phyloP scores from a whole-genome alignment of 768 basidiomycete species.

The Daedaleopsis nitida region DNA sequence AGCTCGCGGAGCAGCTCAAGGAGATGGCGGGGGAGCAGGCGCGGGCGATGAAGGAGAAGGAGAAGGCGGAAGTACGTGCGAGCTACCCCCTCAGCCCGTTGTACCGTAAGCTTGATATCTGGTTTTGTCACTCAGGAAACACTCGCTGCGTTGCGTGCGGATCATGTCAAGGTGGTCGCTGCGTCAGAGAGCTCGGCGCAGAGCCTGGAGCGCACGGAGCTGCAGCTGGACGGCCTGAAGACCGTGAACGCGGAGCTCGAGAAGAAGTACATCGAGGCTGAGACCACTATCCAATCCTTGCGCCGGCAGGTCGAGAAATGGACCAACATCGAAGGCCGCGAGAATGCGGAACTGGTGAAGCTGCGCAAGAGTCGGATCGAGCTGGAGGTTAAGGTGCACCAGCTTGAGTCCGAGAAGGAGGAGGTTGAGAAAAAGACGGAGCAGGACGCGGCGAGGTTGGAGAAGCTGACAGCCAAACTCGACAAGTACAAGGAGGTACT shows the following conservation, averaged over 20 bases:
- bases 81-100: neutral
- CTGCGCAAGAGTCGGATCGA: slow-evolving; percentile 56
- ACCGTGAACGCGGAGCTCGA: slow-evolving; percentile 56
- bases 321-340: slow-evolving; percentile 67
- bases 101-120: neutral
- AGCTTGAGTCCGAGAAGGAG: slow-evolving; percentile 40
- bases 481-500: slow-evolving; percentile 28
- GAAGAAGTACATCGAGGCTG: slow-evolving; percentile 56
- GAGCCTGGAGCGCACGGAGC: slow-evolving; percentile 56
- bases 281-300: slow-evolving; percentile 55
- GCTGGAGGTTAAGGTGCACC: slow-evolving; percentile 55
- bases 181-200: slow-evolving; percentile 47
- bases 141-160: slow-evolving; percentile 47
- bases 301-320: slow-evolving; percentile 69
- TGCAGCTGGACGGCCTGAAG: slow-evolving; percentile 61
- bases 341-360: slow-evolving; percentile 57
- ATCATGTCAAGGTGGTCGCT: slow-evolving; percentile 51
- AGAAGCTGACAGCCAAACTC: slow-evolving; percentile 34
- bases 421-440: slow-evolving; percentile 23
- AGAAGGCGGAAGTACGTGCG: slow-evolving; percentile 37
- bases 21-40: slow-evolving; percentile 42
- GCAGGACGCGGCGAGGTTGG: slow-evolving; percentile 31
- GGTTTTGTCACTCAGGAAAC: slow-evolving; percentile 34
- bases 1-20: slow-evolving; percentile 41
- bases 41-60: slow-evolving; percentile 44